phyloP scores from a whole-genome alignment of 495 filamentous ascomycete genomes.

The Xylaria scruposa region DNA sequence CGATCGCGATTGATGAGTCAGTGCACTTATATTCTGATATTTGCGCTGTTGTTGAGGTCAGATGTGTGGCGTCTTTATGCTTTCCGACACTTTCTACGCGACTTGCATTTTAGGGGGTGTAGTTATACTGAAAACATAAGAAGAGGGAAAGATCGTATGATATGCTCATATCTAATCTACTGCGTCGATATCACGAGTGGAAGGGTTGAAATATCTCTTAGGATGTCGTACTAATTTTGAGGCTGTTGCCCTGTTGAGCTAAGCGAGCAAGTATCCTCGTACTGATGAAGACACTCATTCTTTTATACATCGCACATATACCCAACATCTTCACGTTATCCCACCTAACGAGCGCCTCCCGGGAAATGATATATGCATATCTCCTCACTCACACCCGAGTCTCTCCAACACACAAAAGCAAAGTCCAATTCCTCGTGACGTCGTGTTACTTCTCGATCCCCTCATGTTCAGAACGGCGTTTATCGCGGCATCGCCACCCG shows the following conservation, averaged over 20 bases:
- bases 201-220: neutral
- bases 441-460: neutral
- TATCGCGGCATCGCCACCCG: neutral
- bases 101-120: neutral
- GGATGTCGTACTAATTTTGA: neutral
- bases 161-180: neutral
- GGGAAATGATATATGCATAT: neutral
- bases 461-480: neutral
- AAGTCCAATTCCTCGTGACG: neutral
- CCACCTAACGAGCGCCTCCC: neutral
- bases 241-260: neutral
- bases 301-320: too few relatives aligned
- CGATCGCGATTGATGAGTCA: constrained; percentile 11
- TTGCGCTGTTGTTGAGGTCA: too few relatives aligned
- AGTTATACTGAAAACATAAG: neutral
- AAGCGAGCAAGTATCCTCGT: neutral
- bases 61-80: neutral
- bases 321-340: neutral
- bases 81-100: neutral
- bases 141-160: neutral
- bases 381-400: neutral
- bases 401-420: neutral
- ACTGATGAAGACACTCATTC: neutral
- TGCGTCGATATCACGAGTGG: neutral
- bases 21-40: neutral